Base-by-base conservation (phyloP, 1,284 basidiomycete genomes). In the Fomitopsis pinicola region DNA sequence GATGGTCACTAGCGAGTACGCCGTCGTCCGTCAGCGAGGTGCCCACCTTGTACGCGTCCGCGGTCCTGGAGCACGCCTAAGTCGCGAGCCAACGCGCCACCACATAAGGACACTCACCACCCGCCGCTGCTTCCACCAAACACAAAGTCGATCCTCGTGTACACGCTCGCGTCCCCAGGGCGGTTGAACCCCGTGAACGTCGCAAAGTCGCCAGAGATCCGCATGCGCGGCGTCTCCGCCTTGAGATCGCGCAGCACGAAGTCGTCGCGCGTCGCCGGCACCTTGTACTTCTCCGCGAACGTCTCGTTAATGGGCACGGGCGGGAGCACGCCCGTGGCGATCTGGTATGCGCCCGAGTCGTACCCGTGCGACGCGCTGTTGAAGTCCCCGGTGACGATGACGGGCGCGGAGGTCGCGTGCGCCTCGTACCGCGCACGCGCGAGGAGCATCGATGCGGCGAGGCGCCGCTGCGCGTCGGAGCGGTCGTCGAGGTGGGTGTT, bases 401-500 rank as follows among this genome's bases (percentile, higher is more conserved):
- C 80, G 0, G 81, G 78, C 2, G 69, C 69, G 14, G 64, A 62
- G 6, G 77, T 77, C 14, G 66, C 73, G 38, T 70, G 69, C 1
- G 80, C 81, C 67, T 84, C 83, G 65, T 76, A 82, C 30, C 76
- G 73, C 2, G 81, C 82, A 7, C 84, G 78, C 36, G 74, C 69
- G 42, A 85, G 75, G 35, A 86, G 67, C 62, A 86, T 73, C 5
- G 82, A 83, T 1, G 82, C 83, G 19, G 75, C 82, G 17, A 84
- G 73, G 28, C 73, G 76, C 28, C 84, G 75, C 67, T 84, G 80
- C 1, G 65, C 76, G 60, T 85, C 83, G n/a, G 82, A 84, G 57
- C 76, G 77, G 62, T 86, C 76, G 69, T 85, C 84, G 45, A 84
- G 71, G 66, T 85, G 84, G 0, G 82, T 81, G 69, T 84, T 84